These are phyloP conservation scores for Termitomyces sp. DNA, from an alignment of 768 basidiomycete species.

Conservation along the genomic window DNA sequence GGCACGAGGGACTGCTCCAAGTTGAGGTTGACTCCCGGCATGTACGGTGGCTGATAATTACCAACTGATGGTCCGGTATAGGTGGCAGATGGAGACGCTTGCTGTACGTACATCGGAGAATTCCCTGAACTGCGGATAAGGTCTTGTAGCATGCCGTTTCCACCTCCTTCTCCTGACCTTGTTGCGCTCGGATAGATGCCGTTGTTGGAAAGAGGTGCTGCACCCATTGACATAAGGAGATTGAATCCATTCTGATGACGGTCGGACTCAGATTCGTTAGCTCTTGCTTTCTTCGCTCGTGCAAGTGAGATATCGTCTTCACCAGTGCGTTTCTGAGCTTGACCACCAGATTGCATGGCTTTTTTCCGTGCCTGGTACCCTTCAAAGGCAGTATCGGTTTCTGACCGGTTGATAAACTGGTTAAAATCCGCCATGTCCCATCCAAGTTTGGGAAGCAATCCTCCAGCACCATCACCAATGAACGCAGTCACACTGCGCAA, in stretches of 20 bases:
- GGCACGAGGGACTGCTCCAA: conserved; percentile 49
- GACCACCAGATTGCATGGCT: conserved; percentile 19
- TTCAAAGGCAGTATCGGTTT: conserved; percentile 93
- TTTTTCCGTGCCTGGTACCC: conserved; percentile 75
- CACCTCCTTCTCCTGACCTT: conserved; percentile 35
- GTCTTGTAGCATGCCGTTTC: conserved; percentile 48
- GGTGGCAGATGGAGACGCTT: conserved; percentile 33
- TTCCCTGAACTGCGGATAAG: conserved; percentile 46
- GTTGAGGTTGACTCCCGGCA: conserved; percentile 51
- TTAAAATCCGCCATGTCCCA: conserved; percentile 77
- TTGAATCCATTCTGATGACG: conserved; percentile 42
- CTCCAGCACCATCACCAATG: conserved; percentile 83
- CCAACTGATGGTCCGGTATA: conserved; percentile 33
- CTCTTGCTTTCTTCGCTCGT: conserved; percentile 48
- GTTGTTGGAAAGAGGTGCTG: conserved; percentile 24
- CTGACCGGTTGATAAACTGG: conserved; percentile 74
- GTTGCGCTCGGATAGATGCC: conserved; percentile 41
- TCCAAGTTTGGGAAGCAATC: conserved; percentile 70
- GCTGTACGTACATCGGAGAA: conserved; percentile 59
- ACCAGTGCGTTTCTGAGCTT: conserved; percentile 45
- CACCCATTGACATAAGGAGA: conserved; percentile 50
- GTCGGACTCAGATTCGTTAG: conserved; percentile 34
- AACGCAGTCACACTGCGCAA: conserved; percentile 72
- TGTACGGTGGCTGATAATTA: conserved; percentile 42
- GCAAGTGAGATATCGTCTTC: conserved; percentile 37